Evolutionary conservation across 441 rosid species (phyloP).

Genomic region (Populus hybrid): DNA sequence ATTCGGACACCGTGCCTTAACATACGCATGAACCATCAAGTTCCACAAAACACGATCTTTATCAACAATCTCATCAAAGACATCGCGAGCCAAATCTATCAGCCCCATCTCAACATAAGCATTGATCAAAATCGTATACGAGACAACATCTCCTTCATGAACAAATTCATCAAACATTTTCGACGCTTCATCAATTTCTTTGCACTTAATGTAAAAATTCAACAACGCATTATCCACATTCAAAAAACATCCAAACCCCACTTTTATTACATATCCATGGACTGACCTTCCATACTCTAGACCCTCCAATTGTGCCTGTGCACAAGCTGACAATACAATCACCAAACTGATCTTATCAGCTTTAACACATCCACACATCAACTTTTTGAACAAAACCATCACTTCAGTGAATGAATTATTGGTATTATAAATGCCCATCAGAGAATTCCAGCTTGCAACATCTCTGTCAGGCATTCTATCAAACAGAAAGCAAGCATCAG

Average conservation of each 20-base stretch:
- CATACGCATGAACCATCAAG: conserved; percentile 27
- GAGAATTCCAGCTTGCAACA: conserved; percentile 26
- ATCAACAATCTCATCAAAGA: conserved; percentile 22
- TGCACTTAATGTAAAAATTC: conserved; percentile 27
- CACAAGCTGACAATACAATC: conserved; percentile 29
- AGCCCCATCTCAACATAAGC: conserved; percentile 30
- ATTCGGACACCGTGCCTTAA: conserved; percentile 19
- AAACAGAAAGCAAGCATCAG: conserved; percentile 11
- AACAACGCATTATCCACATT: conserved; percentile 30
- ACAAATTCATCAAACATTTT: conserved; percentile 18
- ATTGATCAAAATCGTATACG: conserved; percentile 28
- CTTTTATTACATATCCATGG: conserved; percentile 24
- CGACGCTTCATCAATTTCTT: conserved; percentile 19
- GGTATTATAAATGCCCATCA: conserved; percentile 19
- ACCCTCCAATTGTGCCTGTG: conserved; percentile 6
- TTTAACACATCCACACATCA: conserved; percentile 12
- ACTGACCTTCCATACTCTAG: conserved; percentile 24
- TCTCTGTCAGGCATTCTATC: conserved; percentile 27
- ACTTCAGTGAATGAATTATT: conserved; percentile 1
- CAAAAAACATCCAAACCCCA: conserved; percentile 17
- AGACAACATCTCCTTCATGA: conserved; percentile 19
- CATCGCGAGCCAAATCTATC: conserved; percentile 18
- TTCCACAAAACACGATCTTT: conserved; percentile 34
- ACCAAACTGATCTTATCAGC: conserved; percentile 26
- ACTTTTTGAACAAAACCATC: conserved; percentile 20